Conservation (phyloP, 2,329 filamentous ascomycete species). For the Fusarium albosuccineum region DNA sequence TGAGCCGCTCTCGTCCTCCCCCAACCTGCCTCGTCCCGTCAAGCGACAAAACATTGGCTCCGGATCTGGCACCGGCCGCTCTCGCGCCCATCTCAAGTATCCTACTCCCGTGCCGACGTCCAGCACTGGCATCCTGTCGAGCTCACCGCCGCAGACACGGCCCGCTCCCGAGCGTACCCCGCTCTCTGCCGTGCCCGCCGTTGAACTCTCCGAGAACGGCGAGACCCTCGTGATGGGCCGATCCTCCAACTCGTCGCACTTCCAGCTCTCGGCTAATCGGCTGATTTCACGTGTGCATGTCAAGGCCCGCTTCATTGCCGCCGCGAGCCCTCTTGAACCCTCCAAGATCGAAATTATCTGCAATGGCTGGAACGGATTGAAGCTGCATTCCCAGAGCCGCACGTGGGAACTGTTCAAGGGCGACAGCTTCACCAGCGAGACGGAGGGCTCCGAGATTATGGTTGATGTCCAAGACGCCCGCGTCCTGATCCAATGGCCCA, state of each 20-base stretch:
- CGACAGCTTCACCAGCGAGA: constrained; percentile 90
- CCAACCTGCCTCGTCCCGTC: constrained; percentile 74
- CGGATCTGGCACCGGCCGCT: constrained; percentile 26
- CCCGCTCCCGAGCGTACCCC: constrained; percentile 84
- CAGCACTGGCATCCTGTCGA: constrained; percentile 90
- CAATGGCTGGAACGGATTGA: constrained; percentile 95
- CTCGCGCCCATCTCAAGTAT: constrained; percentile 75
- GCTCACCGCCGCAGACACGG: constrained; percentile 76
- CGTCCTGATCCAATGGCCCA: constrained; percentile 90
- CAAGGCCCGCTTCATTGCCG: constrained; percentile 84
- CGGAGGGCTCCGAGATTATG: constrained; percentile 90
- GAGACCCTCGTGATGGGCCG: constrained; percentile 89
- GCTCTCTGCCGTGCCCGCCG: constrained; percentile 83
- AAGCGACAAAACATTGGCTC: constrained; percentile 72
- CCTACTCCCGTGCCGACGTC: constrained; percentile 95
- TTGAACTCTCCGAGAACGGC: constrained; percentile 85
- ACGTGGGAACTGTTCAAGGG: constrained; percentile 89
- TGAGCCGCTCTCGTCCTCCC: constrained; percentile 83
- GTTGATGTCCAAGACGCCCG: constrained; percentile 94
- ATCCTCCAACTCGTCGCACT: constrained; percentile 95
- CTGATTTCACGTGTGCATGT: constrained; percentile 95
- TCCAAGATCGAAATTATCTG: constrained; percentile 91
- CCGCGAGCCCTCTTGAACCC: constrained; percentile 74
- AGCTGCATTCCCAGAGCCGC: constrained; percentile 89
- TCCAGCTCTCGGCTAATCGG: constrained; percentile 91